A percentile compares a stretch with the other conserved stretches of the same genome.
Evolutionary conservation across 306 rosid species (phyloP).

Genomic region (Quillaja saponaria): DNA sequence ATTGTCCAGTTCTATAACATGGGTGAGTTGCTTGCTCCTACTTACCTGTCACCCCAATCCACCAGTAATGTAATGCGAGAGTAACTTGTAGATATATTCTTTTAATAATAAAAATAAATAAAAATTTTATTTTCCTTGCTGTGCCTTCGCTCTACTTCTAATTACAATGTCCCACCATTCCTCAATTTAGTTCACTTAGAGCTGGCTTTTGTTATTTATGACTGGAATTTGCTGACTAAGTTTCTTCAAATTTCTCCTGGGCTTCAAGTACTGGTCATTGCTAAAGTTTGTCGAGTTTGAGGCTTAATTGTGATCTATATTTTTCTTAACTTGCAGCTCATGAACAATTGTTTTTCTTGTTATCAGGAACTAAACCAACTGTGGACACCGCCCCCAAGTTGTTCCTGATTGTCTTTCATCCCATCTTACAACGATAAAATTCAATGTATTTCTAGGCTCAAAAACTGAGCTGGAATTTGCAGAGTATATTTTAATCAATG

Average conservation of each 20-base stretch:
- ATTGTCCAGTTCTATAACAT: no score
- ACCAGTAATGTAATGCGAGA: no score
- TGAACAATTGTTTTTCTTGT: background rate
- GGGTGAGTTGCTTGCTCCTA: no score
- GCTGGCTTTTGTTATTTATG: no score
- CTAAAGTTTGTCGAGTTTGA: background rate
- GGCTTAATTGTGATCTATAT: background rate
- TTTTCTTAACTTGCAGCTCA: background rate
- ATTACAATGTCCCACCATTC: no score
- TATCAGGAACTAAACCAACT: background rate
- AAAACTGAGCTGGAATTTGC: background rate
- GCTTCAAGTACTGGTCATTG: background rate
- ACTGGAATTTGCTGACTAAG: no score
- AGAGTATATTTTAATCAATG: background rate
- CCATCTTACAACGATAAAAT: background rate
- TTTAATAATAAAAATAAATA: no score
- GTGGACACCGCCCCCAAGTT: background rate
- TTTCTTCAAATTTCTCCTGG: background rate
- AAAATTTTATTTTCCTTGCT: no score
- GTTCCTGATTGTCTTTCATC: background rate
- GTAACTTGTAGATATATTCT: no score
- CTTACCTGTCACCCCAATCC: no score
- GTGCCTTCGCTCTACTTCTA: no score
- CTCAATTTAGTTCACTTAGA: no score
- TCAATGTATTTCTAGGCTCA: background rate